Conservation (phyloP, 345 rosid genomes). For the Hirschfeldia incana region DNA sequence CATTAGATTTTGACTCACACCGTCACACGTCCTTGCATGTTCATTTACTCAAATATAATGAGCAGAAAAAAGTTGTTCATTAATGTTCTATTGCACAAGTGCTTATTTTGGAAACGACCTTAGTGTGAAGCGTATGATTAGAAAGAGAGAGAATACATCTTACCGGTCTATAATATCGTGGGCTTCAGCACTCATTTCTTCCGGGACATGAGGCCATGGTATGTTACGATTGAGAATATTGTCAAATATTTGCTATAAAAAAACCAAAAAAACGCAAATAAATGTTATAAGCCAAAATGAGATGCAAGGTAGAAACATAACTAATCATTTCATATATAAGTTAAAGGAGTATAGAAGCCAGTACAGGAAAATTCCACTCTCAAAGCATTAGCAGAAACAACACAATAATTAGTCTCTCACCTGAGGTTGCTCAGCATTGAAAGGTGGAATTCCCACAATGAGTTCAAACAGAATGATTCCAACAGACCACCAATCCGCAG, state of each 20-base stretch:
- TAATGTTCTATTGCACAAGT: neutral
- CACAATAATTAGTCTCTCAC: conserved; percentile 26
- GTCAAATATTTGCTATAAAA: conserved; percentile 83
- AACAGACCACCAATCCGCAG: conserved; percentile 99
- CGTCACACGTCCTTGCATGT: conserved; percentile 3
- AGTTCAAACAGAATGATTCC: conserved; percentile 91
- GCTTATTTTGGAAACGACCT: neutral
- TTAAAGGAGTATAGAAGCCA: neutral
- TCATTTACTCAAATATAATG: conserved; percentile 2
- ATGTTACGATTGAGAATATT: conserved; percentile 97
- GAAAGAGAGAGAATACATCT: conserved; percentile 26
- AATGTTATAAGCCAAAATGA: conserved; percentile 10
- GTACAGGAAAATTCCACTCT: neutral
- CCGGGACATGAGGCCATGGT: conserved; percentile 92
- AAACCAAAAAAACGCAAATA: conserved; percentile 29
- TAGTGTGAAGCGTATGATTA: neutral
- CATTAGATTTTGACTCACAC: neutral
- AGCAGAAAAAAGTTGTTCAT: neutral
- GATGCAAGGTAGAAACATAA: neutral
- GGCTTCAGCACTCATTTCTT: conserved; percentile 85
- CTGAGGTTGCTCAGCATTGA: conserved; percentile 75
- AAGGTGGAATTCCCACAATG: conserved; percentile 98
- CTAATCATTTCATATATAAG: conserved; percentile 4
- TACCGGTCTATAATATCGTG: conserved; percentile 85
- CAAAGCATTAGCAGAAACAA: conserved; percentile 22